Conservation (phyloP, 768 basidiomycete genomes). For the Mycena filopes region DNA sequence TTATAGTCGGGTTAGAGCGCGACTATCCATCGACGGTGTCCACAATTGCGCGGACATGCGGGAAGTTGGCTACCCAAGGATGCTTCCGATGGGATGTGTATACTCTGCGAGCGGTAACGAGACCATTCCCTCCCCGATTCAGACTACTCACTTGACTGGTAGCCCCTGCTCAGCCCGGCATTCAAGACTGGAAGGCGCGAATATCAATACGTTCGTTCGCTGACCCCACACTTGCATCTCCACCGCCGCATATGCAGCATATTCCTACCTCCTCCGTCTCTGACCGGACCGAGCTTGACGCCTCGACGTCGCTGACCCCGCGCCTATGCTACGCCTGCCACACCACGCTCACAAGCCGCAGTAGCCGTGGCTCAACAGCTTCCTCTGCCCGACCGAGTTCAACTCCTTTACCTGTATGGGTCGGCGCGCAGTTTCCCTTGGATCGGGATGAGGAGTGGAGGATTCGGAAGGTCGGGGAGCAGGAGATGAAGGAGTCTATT, state of each 20-base stretch:
- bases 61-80: conserved; percentile 79
- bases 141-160: conserved; percentile 1
- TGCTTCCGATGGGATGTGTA: conserved; percentile 58
- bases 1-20: conserved; percentile 81
- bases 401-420: conserved; percentile 43
- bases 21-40: conserved; percentile 91
- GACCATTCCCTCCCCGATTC: neutral
- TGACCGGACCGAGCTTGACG: conserved; percentile 32
- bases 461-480: conserved; percentile 41
- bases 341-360: conserved; percentile 61
- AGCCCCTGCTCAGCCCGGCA: conserved; percentile 73
- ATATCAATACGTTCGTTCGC: conserved; percentile 75
- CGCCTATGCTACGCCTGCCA: conserved; percentile 65
- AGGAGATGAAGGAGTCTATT: conserved; percentile 51
- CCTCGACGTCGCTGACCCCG: conserved; percentile 40
- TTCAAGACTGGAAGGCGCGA: conserved; percentile 78
- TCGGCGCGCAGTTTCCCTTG: conserved; percentile 19
- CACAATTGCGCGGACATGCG: conserved; percentile 82
- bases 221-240: conserved; percentile 26
- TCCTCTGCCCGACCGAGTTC: conserved; percentile 21
- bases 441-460: conserved; percentile 22
- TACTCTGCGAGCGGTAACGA: conserved; percentile 73
- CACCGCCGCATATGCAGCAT: conserved; percentile 38
- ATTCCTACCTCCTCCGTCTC: conserved; percentile 29
- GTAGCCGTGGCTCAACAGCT: conserved; percentile 48